Evolutionary conservation across 345 rosid genomes (phyloP).

Genomic region (Eucalyptus victrix): DNA sequence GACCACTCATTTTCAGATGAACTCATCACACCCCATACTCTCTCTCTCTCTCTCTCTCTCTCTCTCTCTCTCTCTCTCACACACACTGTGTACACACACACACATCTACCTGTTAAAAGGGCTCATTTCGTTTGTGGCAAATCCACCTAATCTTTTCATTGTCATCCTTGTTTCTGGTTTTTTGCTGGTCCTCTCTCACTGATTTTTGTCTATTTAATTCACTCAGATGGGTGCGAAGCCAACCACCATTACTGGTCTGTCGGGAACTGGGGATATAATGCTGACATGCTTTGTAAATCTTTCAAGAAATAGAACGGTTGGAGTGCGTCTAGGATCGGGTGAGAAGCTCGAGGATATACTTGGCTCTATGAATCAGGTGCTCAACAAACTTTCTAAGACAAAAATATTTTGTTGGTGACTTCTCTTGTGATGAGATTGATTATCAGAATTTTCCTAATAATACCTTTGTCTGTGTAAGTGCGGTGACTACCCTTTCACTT

Average conservation of each 20-base stretch:
- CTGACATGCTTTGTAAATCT: constrained; percentile 92
- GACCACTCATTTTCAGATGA: background rate
- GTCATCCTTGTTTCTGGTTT: background rate
- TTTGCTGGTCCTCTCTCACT: background rate
- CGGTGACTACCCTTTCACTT: background rate
- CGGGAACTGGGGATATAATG: constrained; percentile 97
- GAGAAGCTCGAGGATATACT: constrained; percentile 79
- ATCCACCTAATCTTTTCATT: background rate
- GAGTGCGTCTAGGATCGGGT: constrained; percentile 90
- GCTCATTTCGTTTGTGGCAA: background rate
- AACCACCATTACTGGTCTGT: constrained; percentile 75
- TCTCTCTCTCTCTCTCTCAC: background rate
- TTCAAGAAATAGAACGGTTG: constrained; percentile 83
- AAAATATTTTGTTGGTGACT: background rate
- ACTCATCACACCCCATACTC: background rate
- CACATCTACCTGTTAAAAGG: background rate
- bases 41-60: background rate
- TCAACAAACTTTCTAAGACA: background rate
- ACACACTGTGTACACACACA: background rate
- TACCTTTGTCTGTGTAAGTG: background rate
- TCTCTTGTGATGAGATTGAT: background rate
- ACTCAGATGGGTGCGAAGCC: constrained; percentile 93
- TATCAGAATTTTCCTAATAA: background rate
- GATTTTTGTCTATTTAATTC: background rate
- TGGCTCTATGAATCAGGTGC: constrained; percentile 80